These are phyloP conservation scores for Aphanomyces invadans DNA, from an alignment of 352 stramenopile species.

Conservation along the genomic window DNA sequence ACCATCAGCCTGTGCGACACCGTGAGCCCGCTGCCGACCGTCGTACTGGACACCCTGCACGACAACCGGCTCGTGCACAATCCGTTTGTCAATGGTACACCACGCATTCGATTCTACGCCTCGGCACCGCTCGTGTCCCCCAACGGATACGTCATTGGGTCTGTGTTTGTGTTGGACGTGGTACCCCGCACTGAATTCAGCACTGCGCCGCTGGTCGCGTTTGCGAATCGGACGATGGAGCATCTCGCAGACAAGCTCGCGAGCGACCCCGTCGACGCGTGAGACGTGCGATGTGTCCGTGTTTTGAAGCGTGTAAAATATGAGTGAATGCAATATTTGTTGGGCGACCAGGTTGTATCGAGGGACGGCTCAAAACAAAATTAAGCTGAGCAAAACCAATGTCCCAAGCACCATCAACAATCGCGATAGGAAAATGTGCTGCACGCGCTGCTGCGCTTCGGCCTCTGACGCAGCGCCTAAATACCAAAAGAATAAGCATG, in stretches of 20 bases:
- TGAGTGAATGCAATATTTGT: too few relatives aligned
- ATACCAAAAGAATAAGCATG: slow-evolving; percentile 21
- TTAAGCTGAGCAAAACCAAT: slow-evolving; percentile 60
- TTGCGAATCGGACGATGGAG: background rate
- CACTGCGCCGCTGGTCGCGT: background rate
- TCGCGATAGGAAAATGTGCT: slow-evolving; percentile 65
- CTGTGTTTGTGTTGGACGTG: slow-evolving; percentile 72
- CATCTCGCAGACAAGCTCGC: background rate
- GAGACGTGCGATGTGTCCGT: too few relatives aligned
- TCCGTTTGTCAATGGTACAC: slow-evolving; percentile 66
- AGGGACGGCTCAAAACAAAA: slow-evolving; percentile 40
- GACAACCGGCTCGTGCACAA: slow-evolving; percentile 45
- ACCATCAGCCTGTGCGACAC: background rate
- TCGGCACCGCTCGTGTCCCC: slow-evolving; percentile 73
- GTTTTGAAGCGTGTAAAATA: too few relatives aligned
- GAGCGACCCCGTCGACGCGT: too few relatives aligned
- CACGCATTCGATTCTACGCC: slow-evolving; percentile 73
- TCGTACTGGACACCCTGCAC: slow-evolving; percentile 30
- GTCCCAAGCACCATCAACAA: slow-evolving; percentile 61
- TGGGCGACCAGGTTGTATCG: background rate
- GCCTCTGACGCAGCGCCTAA: slow-evolving; percentile 39
- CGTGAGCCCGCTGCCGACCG: background rate
- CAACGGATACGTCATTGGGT: slow-evolving; percentile 66
- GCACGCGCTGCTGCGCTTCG: slow-evolving; percentile 53
- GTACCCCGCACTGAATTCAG: background rate